These are phyloP conservation scores for Citrullus amarus DNA, from an alignment of 306 rosid genomes.

Conservation along the genomic window DNA sequence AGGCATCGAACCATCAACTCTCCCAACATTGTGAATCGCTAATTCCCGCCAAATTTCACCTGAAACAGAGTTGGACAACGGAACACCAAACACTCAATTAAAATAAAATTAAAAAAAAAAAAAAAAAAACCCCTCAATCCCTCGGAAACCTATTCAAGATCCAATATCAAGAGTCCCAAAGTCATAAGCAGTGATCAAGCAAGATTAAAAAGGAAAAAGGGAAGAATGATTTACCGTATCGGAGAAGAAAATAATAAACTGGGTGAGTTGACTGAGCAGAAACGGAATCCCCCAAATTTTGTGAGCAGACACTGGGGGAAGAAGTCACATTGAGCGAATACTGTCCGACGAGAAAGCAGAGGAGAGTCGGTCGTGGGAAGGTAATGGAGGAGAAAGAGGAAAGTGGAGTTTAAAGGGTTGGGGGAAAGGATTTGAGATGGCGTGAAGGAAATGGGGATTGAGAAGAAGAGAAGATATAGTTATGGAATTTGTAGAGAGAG, in stretches of 20 bases:
- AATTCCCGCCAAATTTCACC: neutral
- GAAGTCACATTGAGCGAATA: neutral
- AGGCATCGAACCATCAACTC: slow-evolving; percentile 58
- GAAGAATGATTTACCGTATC: neutral
- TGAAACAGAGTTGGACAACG: neutral
- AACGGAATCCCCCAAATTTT: neutral
- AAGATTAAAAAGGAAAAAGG: neutral
- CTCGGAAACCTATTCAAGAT: neutral
- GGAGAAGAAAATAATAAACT: neutral
- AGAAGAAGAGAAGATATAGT: neutral
- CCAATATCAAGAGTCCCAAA: neutral
- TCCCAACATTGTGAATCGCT: slow-evolving; percentile 53
- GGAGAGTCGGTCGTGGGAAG: neutral
- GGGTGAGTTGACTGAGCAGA: neutral
- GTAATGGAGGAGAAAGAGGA: neutral
- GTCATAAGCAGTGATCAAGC: neutral
- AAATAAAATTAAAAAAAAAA: neutral
- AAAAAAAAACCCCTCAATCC: neutral
- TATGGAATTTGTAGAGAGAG: slow-evolving; percentile 3
- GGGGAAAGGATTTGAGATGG: slow-evolving; percentile 3
- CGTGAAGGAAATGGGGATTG: neutral
- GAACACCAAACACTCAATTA: neutral
- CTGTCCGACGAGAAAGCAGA: neutral
- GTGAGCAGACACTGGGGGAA: neutral
- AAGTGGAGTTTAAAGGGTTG: neutral